phyloP scores from a whole-genome alignment of 805 yeast species.

The Suhomyces emberorum region DNA sequence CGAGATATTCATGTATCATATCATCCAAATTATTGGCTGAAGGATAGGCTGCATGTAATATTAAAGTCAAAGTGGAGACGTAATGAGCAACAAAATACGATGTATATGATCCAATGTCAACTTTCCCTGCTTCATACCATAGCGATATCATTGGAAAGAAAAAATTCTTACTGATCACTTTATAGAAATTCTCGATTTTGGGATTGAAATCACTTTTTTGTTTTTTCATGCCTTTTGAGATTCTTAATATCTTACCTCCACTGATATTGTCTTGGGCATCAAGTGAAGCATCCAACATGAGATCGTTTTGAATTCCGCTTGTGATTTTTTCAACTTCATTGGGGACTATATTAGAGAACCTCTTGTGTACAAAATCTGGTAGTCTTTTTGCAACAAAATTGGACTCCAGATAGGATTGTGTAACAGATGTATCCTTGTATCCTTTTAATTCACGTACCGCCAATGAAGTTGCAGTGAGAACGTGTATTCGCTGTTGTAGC shows the following conservation, averaged over 20 bases:
- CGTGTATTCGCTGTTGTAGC: constrained; percentile 67
- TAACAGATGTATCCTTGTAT: constrained; percentile 45
- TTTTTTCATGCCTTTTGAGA: constrained; percentile 34
- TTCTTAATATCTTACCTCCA: constrained; percentile 42
- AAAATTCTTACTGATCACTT: constrained; percentile 40
- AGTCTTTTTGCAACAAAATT: constrained; percentile 39
- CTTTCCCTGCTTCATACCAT: constrained; percentile 47
- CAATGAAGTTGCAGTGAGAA: constrained; percentile 66
- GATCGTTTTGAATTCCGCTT: constrained; percentile 26
- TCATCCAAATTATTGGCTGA: constrained; percentile 46
- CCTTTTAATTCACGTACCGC: constrained; percentile 75
- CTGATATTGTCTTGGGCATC: constrained; percentile 29
- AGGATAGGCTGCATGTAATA: constrained; percentile 59
- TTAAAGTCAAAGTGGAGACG: constrained; percentile 53
- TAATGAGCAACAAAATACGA: constrained; percentile 55
- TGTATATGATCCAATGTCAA: constrained; percentile 52
- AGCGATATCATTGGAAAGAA: constrained; percentile 54
- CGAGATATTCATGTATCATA: constrained; percentile 54
- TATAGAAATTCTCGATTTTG: constrained; percentile 28
- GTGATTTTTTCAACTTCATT: constrained; percentile 1
- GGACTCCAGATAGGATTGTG: constrained; percentile 29
- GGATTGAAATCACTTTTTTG: constrained; percentile 13
- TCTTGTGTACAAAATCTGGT: constrained; percentile 46
- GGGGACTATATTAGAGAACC: constrained; percentile 30
- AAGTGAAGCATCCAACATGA: constrained; percentile 30